Conservation (phyloP, 2,329 filamentous ascomycete genomes). For the Nigrospora sphaerica region DNA sequence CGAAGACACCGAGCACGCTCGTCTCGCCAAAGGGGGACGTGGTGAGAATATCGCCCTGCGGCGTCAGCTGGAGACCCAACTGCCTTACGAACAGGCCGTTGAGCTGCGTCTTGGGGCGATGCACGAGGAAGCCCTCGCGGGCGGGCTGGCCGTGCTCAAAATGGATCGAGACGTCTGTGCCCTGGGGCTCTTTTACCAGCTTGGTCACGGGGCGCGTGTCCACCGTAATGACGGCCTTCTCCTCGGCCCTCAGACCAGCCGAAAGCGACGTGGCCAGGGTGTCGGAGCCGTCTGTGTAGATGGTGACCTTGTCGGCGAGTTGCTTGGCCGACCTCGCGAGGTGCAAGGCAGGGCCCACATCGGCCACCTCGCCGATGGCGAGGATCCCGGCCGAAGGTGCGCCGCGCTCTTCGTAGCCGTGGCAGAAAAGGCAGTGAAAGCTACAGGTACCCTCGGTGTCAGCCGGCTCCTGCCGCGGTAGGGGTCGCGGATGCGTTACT, state of each 20-base stretch:
- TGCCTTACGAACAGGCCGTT: slow-evolving; percentile 33
- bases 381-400: slow-evolving; percentile 37
- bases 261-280: no score
- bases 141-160: slow-evolving; percentile 26
- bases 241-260: no score
- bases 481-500: slow-evolving; percentile 12
- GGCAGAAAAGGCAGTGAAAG: slow-evolving; percentile 54
- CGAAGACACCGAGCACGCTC: slow-evolving; percentile 43
- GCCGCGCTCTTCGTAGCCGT: slow-evolving; percentile 51
- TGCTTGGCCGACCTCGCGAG: slow-evolving; percentile 34
- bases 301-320: slow-evolving; percentile 34
- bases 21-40: slow-evolving; percentile 39
- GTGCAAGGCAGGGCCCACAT: slow-evolving; percentile 25
- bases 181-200: no score
- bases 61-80: slow-evolving; percentile 33
- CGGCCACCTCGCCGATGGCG: slow-evolving; percentile 27
- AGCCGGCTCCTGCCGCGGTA: background rate
- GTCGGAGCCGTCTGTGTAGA: slow-evolving; percentile 43
- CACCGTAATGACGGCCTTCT: no score
- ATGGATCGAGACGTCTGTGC: slow-evolving; percentile 14
- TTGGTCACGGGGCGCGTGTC: no score
- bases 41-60: slow-evolving; percentile 34
- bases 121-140: slow-evolving; percentile 32
- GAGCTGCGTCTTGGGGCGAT: slow-evolving; percentile 28
- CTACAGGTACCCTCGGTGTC: slow-evolving; percentile 14